phyloP scores from a whole-genome alignment of 495 filamentous ascomycete genomes.

The Tuber umbilicatum region DNA sequence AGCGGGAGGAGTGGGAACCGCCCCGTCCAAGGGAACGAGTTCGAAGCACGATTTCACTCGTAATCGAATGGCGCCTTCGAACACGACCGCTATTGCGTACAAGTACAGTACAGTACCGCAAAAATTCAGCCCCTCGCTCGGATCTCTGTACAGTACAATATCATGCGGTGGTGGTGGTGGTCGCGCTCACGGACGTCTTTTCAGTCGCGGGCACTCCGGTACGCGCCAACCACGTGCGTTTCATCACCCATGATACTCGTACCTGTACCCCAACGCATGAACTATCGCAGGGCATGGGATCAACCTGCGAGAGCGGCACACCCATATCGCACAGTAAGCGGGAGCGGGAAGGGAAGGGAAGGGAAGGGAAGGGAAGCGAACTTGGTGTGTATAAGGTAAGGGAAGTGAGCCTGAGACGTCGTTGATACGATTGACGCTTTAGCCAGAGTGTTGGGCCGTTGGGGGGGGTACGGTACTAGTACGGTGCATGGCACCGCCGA shows the following conservation, averaged over 20 bases:
- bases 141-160: background rate
- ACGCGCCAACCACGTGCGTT: conserved; percentile 1
- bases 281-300: background rate
- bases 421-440: background rate
- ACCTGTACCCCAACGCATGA: background rate
- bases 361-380: background rate
- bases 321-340: background rate
- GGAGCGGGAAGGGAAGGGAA: background rate
- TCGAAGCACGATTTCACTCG: too few species aligned
- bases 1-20: too few species aligned
- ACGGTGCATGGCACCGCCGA: too few species aligned
- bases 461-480: too few species aligned
- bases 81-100: too few species aligned
- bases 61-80: too few species aligned
- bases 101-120: too few species aligned
- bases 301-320: background rate
- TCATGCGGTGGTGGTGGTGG: background rate
- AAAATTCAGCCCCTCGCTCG: too few species aligned
- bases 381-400: background rate
- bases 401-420: background rate
- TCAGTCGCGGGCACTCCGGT: too few species aligned
- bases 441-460: background rate
- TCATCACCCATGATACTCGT: background rate
- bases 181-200: too few species aligned
- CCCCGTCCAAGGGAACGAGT: too few species aligned